phyloP scores from a whole-genome alignment of 148 eudicot genomes.

The Polygonum aviculare region DNA sequence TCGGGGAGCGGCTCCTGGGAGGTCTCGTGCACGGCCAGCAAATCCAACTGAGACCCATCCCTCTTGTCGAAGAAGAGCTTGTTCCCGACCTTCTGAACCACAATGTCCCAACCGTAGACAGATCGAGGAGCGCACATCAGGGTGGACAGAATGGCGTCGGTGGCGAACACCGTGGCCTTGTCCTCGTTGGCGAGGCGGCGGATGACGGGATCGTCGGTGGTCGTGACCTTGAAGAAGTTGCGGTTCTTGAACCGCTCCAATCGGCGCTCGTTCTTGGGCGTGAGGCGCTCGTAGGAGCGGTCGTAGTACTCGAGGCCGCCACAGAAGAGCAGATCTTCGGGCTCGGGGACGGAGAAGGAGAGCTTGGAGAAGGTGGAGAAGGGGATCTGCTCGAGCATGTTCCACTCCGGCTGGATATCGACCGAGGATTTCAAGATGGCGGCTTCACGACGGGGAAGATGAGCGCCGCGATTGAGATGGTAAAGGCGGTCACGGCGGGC shows the following conservation, averaged over 20 bases:
- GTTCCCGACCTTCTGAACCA: conserved; percentile 82
- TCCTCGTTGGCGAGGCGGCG: conserved; percentile 85
- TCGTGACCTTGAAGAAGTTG: conserved; percentile 81
- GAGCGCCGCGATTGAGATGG: conserved; percentile 47
- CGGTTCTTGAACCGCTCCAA: conserved; percentile 76
- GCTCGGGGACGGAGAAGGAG: conserved; percentile 63
- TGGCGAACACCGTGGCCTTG: conserved; percentile 88
- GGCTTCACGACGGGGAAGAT: conserved; percentile 52
- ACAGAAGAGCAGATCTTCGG: conserved; percentile 67
- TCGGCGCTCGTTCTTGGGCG: conserved; percentile 65
- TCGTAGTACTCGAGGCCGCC: conserved; percentile 69
- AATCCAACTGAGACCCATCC: conserved; percentile 82
- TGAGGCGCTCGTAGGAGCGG: conserved; percentile 51
- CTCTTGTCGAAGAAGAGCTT: conserved; percentile 87
- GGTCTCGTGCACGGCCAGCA: conserved; percentile 69
- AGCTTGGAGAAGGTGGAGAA: conserved; percentile 79
- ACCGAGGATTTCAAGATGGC: conserved; percentile 72
- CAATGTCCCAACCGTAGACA: conserved; percentile 94
- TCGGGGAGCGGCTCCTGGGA: conserved; percentile 93
- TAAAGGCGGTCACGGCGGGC: conserved; percentile 68
- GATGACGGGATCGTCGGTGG: conserved; percentile 87
- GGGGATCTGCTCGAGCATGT: conserved; percentile 93
- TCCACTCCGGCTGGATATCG: conserved; percentile 97
- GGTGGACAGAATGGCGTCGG: conserved; percentile 65
- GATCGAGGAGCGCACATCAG: conserved; percentile 84